Evolutionary conservation across 2,329 filamentous ascomycete species (phyloP).

Genomic region (Colletotrichum sp.): DNA sequence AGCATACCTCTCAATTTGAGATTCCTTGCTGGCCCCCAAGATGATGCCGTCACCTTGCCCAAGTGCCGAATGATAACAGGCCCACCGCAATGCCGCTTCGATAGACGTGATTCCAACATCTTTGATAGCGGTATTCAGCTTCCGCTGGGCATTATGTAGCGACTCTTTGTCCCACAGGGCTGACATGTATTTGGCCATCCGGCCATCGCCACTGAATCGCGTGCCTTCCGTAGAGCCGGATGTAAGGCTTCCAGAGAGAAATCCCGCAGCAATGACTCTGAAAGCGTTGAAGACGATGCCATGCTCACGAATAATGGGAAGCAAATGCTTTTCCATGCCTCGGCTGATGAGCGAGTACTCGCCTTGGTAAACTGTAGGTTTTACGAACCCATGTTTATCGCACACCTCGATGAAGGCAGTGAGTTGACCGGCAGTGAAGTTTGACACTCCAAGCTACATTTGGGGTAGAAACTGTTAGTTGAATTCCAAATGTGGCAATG

Average conservation of each 20-base stretch:
- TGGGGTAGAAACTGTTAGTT: not conserved
- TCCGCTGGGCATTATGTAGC: not conserved
- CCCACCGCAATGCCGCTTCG: not conserved
- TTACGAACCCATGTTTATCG: not conserved
- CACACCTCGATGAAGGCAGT: not conserved
- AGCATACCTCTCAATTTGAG: not conserved
- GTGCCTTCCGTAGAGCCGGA: not conserved
- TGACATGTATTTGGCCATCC: not conserved
- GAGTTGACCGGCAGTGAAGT: not conserved
- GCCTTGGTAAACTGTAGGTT: not conserved
- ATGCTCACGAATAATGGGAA: not conserved
- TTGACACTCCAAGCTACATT: not conserved
- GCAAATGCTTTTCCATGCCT: not conserved
- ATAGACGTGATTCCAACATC: not conserved
- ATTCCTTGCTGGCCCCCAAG: not conserved
- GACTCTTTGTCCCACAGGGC: not conserved
- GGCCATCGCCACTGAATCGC: not conserved
- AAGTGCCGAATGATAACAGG: not conserved
- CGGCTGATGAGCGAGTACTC: not conserved
- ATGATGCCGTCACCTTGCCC: not conserved
- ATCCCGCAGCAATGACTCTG: not conserved
- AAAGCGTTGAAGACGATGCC: not conserved
- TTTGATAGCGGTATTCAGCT: not conserved
- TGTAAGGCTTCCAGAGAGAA: not conserved
- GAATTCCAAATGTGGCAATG: not conserved